Evolutionary conservation across 2,329 filamentous ascomycete genomes (phyloP), one percentile per base, ranked within the genome.

Genomic region (Colletotrichum cordylinicola): DNA sequence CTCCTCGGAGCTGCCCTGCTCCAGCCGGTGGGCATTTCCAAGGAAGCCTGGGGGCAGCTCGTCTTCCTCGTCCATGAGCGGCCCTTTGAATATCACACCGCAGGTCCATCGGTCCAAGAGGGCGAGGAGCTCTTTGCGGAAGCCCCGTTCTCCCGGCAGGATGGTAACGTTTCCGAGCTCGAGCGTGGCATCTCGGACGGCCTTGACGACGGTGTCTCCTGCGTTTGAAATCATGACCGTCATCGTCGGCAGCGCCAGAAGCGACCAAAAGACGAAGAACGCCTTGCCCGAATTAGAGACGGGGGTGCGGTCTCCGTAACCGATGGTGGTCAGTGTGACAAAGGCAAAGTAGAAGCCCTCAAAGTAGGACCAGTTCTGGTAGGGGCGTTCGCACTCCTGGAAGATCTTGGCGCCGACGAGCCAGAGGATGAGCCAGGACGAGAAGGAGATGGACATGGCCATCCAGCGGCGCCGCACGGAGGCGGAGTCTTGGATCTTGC

Each of bases 201-300:
- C 84, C 79, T 91, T 92, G 61, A 98, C 93, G 24, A 98, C 90
- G 0, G 96, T 98, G 80, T 98, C 94, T 29, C 94, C 94, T 75
- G 97, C 94, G 78, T 96, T 94, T 13, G 92, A 94, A 77, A 98
- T 94, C 15, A 98, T 89, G 21, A 98, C 93, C 0, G 96, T 98
- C 90, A 96, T 96, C 3, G 94, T 96, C 0, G 96, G 96, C 4
- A 98, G 89, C 0, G 96, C 95, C 31, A 98, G 89, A 2, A 98
- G 84, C 16, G 93, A 95, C 96, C 96, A 98, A 72, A 98, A 93
- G n/a, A 98, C 94, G 80, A 98, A 98, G 82, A 98, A 98, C 0
- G 94, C 92, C 70, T 94, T 93, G 2, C 94, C 95, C 0, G 93
- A 90, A 78, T 96, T 96, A 3, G 93, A 94, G n/a, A 92, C 87